Base-by-base conservation (phyloP, 2,329 filamentous ascomycete species). In the Dryadomyces quercivorus region DNA sequence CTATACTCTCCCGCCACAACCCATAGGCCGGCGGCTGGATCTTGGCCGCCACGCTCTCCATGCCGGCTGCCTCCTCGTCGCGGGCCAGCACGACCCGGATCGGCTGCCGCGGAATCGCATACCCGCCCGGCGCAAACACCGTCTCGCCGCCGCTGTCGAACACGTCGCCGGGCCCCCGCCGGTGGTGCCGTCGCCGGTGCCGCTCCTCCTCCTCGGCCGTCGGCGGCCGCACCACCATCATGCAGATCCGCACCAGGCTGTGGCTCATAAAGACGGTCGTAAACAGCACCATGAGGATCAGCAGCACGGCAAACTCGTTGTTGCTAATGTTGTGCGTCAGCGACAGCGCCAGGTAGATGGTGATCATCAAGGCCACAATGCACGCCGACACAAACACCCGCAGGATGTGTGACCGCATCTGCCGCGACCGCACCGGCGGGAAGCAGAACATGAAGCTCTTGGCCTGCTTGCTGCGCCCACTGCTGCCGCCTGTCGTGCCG, bases 261-360 rank as follows among this genome's bases (percentile, higher is more conserved):
- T 94, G 88, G 63, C 82, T 85, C 74, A 95, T 93, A 69, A 94
- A 82, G 60, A 92, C 80, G 2, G 85, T 83, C 38, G 84, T 77
- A 52, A 84, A 72, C 52, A 94, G 70, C 55, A 94, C 84, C 59
- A 91, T 75, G 53, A 95, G 75, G 55, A 95, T 84, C 57, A 95
- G 76, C 53, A 94, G 74, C 56, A 94, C 80, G 62, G 89, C 86
- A 63, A 94, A 84, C 67, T 89, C 85, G 65, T 80, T 80, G 45
- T 78, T 79, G 51, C 78, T 72, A 57, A 81, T 74, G 44, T 78
- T 78, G 57, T 80, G 75, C 3, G 84, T 84, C 47, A 90, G 73
- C 20, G 82, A 79, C 47, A 95, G 77, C 5, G 80, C 80, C 59
- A 94, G 77, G 65, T 93, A 91, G 40, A 86, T 73, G 52, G 77